Conservation (phyloP, 2,329 filamentous ascomycete species). For the Kalmusia sp. region DNA sequence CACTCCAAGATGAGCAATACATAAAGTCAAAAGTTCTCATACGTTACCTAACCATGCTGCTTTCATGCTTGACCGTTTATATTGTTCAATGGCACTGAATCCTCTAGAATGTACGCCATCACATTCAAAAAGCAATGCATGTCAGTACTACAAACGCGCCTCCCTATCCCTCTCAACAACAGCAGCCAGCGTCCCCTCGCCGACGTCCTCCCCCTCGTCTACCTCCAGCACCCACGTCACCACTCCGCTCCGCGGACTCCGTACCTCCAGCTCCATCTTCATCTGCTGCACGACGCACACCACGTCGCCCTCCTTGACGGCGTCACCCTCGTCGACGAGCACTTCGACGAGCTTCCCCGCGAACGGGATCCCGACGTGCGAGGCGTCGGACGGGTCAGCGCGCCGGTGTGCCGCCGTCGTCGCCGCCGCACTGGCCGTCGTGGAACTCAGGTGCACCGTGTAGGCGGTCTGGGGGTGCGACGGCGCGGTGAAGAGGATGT, state of each 20-base stretch:
- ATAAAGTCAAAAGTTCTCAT: too few relatives aligned
- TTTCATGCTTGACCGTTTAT: too few relatives aligned
- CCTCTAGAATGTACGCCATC: too few relatives aligned
- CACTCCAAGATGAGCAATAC: too few relatives aligned
- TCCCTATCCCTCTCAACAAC: constrained; percentile 50
- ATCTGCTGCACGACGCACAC: constrained; percentile 69
- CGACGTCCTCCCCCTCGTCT: constrained; percentile 63
- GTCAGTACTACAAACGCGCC: constrained; percentile 14
- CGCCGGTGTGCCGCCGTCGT: constrained; percentile 52
- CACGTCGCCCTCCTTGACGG: constrained; percentile 61
- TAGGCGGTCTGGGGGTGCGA: constrained; percentile 47
- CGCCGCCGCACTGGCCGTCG: constrained; percentile 51
- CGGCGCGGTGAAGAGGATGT: constrained; percentile 56
- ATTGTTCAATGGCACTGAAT: too few relatives aligned
- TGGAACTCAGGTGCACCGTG: constrained; percentile 55
- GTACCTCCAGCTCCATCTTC: constrained; percentile 74
- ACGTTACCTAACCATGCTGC: too few relatives aligned
- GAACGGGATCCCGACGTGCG: constrained; percentile 64
- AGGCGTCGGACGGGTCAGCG: constrained; percentile 57
- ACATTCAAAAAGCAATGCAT: not conserved
- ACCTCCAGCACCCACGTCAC: constrained; percentile 61
- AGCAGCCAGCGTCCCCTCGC: constrained; percentile 61
- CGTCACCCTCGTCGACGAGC: constrained; percentile 61
- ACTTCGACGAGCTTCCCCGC: constrained; percentile 67
- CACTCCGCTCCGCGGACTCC: constrained; percentile 56